These are phyloP conservation scores for Wickerhamiella bombiphila DNA, from an alignment of 805 yeast genomes.

Conservation along the genomic window DNA sequence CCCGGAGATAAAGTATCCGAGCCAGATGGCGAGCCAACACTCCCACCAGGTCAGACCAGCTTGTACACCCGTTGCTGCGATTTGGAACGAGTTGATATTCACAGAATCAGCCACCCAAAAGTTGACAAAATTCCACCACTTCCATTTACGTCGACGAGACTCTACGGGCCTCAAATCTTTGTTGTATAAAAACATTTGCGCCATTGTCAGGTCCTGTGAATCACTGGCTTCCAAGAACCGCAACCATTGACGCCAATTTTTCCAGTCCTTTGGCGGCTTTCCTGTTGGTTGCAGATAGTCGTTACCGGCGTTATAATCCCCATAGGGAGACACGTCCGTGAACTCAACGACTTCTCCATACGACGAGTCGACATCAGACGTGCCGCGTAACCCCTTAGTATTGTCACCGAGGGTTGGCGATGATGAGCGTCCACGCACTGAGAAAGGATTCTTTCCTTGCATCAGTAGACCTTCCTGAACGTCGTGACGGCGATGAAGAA, in stretches of 20 bases:
- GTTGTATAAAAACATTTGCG: conserved; percentile 57
- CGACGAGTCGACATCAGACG: too few relatives aligned
- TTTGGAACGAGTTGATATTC: conserved; percentile 82
- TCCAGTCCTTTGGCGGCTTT: conserved; percentile 7
- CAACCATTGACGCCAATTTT: conserved; percentile 9
- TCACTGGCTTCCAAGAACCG: conserved; percentile 20
- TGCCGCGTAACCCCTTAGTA: too few relatives aligned
- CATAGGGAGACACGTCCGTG: too few relatives aligned
- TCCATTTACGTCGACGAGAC: conserved; percentile 61
- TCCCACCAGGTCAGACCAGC: conserved; percentile 84
- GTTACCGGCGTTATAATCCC: not conserved
- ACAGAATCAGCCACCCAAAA: conserved; percentile 87
- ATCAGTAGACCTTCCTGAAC: too few relatives aligned
- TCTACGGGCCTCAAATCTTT: conserved; percentile 42
- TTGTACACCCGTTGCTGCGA: conserved; percentile 71
- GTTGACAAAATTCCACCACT: conserved; percentile 63
- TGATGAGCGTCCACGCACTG: too few relatives aligned
- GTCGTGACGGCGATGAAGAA: too few relatives aligned
- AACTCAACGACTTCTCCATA: too few relatives aligned
- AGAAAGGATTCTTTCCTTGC: too few relatives aligned
- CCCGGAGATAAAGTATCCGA: conserved; percentile 63
- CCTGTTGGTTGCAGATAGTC: not conserved
- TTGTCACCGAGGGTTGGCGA: too few relatives aligned
- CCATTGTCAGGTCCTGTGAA: conserved; percentile 31
- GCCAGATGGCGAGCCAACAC: conserved; percentile 77